These are phyloP conservation scores for Raphidocelis subcapitata DNA, from an alignment of 139 green algal species.

Conservation along the genomic window DNA sequence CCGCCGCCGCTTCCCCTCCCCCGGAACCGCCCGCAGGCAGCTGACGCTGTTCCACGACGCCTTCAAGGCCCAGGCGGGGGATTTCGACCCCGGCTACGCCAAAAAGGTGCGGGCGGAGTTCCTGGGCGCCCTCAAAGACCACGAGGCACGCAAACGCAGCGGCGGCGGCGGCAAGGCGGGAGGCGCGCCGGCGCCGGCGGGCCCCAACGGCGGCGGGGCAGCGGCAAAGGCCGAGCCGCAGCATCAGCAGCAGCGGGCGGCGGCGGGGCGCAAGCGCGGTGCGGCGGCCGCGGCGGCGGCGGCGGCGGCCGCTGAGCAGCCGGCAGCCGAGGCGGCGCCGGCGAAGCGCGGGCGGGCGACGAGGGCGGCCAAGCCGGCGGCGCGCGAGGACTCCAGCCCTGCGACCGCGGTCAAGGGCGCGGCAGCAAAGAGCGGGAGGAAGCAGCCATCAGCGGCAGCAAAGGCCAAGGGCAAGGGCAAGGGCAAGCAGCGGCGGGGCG, in stretches of 20 bases:
- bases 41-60: constrained; percentile 45
- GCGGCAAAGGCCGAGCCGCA: too few relatives aligned
- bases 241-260: neutral
- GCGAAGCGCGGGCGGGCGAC: too few relatives aligned
- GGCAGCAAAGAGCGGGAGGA: too few relatives aligned
- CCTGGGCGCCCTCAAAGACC: constrained; percentile 26
- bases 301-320: neutral
- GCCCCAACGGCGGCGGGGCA: too few relatives aligned
- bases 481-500: too few relatives aligned
- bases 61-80: constrained; percentile 24
- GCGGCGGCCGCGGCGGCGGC: neutral
- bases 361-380: too few relatives aligned
- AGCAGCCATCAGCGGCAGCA: too few relatives aligned
- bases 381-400: too few relatives aligned
- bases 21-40: neutral
- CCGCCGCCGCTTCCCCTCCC: neutral
- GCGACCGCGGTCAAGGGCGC: too few relatives aligned
- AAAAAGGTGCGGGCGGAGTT: constrained; percentile 42
- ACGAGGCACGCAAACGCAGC: constrained; percentile 1
- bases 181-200: too few relatives aligned
- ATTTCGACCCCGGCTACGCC: constrained; percentile 36
- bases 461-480: too few relatives aligned
- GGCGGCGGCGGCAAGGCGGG: constrained; percentile 5
- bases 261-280: neutral
- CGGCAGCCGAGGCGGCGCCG: neutral